Conservation (phyloP, 345 rosid species). For the Rubroshorea leprosula region DNA sequence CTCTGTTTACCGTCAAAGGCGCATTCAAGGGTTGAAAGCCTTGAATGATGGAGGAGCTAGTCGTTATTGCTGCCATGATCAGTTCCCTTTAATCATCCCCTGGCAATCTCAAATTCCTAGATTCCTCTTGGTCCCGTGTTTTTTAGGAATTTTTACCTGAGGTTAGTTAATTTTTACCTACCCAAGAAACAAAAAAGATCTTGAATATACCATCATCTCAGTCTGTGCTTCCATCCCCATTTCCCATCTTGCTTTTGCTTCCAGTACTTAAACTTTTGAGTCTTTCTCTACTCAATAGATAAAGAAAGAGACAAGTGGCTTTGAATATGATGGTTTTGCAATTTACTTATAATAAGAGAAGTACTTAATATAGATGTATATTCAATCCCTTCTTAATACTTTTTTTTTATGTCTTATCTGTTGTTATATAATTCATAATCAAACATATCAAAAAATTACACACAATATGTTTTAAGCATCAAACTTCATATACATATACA, state of each 20-base stretch:
- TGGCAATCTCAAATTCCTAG: conserved; percentile 17
- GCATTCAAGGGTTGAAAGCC: not conserved
- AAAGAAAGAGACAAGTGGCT: conserved; percentile 5
- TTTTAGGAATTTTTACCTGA: conserved; percentile 15
- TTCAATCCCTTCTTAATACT: too few species aligned
- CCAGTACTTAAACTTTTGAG: too few species aligned
- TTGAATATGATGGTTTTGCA: conserved; percentile 1
- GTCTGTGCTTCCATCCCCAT: conserved; percentile 14
- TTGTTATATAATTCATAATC: too few species aligned
- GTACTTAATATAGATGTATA: too few species aligned
- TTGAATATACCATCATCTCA: conserved; percentile 2
- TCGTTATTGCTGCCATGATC: conserved; percentile 9
- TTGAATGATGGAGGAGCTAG: not conserved
- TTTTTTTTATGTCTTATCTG: too few species aligned
- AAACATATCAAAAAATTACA: too few species aligned
- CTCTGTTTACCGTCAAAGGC: conserved; percentile 1
- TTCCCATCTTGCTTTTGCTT: too few species aligned
- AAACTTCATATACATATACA: too few species aligned
- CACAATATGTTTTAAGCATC: too few species aligned
- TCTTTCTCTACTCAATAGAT: too few species aligned
- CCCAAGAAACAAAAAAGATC: conserved; percentile 7
- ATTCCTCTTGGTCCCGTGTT: conserved; percentile 7
- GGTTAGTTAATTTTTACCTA: conserved; percentile 25
- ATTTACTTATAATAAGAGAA: conserved; percentile 6
- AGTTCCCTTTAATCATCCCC: conserved; percentile 16